Evolutionary conservation across 441 rosid genomes (phyloP).

Genomic region (Syzygium malaccense): DNA sequence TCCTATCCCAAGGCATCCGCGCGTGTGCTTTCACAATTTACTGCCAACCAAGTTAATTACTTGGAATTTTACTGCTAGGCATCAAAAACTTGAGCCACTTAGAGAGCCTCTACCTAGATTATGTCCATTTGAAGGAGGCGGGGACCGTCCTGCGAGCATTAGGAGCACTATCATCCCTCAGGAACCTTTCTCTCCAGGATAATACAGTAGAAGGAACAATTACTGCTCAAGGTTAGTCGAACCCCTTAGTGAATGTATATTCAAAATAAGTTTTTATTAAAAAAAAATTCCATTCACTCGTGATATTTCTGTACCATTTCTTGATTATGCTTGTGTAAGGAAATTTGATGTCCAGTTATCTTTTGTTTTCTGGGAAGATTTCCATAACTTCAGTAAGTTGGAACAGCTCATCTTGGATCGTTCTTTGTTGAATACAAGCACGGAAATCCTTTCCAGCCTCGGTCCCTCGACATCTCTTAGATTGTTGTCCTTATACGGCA

Average conservation of each 20-base stretch:
- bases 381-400: no score
- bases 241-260: neutral
- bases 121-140: neutral
- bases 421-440: no score
- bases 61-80: neutral
- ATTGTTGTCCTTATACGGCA: no score
- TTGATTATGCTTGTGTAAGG: neutral
- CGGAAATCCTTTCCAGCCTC: no score
- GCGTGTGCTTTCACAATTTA: fast-evolving
- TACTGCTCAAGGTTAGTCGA: neutral
- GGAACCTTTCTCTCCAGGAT: neutral
- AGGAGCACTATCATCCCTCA: neutral
- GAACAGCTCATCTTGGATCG: no score
- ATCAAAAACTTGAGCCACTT: neutral
- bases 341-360: neutral
- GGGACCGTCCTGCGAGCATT: neutral
- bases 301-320: neutral
- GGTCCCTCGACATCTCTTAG: no score
- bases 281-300: neutral
- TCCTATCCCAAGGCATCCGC: fast-evolving
- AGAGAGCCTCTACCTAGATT: neutral
- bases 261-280: fast-evolving
- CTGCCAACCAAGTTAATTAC: neutral
- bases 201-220: neutral
- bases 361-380: no score